Conservation (phyloP, 108 stramenopile species). For the Skeletonema grethae region DNA sequence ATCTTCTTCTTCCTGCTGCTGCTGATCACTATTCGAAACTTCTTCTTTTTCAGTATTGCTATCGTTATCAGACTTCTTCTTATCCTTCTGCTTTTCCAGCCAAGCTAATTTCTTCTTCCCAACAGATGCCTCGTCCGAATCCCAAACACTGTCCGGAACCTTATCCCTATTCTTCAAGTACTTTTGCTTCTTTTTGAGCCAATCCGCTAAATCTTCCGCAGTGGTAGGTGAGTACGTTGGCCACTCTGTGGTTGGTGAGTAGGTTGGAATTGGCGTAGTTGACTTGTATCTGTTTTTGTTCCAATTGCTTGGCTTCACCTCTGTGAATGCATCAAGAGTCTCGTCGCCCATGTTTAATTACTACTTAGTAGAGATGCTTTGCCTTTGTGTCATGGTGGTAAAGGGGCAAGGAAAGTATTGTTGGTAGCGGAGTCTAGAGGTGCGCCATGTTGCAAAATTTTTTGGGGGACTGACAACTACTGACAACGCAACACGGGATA, state of each 20-base stretch:
- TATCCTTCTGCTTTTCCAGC: conserved; percentile 1
- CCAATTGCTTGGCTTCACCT: neutral
- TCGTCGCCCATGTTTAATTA: neutral
- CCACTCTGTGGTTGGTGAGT: neutral
- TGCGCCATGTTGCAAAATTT: neutral
- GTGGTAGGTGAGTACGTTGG: conserved; percentile 2
- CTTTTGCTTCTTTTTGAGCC: conserved; percentile 5
- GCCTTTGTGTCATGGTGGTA: neutral
- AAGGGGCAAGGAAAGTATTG: neutral
- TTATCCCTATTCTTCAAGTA: neutral
- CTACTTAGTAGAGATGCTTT: neutral
- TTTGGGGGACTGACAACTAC: no score
- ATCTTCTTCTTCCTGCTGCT: neutral
- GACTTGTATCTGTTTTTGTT: neutral
- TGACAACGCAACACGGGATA: no score
- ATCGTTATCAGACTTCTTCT: conserved; percentile 1
- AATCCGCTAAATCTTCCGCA: neutral
- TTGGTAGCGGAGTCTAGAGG: neutral
- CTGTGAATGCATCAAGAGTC: neutral
- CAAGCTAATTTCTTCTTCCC: neutral
- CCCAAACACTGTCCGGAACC: neutral
- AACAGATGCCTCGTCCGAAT: neutral
- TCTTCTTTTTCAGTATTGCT: neutral
- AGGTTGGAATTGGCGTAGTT: neutral
- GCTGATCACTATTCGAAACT: no score